These are phyloP conservation scores for Pythium chondricola DNA, from an alignment of 352 stramenopile genomes.

Conservation along the genomic window DNA sequence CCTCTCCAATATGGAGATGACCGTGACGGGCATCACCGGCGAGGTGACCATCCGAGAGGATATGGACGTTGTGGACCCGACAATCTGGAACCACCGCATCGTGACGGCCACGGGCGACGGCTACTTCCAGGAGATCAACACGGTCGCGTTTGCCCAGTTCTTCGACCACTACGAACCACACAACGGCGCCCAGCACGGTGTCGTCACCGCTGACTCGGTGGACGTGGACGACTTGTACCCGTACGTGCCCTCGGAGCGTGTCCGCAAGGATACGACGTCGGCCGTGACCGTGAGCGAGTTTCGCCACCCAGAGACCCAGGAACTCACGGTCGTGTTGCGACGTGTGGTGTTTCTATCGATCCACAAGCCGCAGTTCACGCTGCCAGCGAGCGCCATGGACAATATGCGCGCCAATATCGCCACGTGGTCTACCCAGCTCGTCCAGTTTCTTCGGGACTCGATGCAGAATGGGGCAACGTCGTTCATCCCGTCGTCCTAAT, in stretches of 20 bases:
- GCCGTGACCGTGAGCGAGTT: slow-evolving; percentile 13
- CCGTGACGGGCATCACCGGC: slow-evolving; percentile 40
- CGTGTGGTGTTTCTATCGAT: slow-evolving; percentile 7
- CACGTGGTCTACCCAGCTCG: slow-evolving; percentile 8
- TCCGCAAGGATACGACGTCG: slow-evolving; percentile 23
- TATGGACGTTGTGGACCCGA: slow-evolving; percentile 24
- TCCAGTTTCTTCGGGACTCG: slow-evolving; percentile 8
- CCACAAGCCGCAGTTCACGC: slow-evolving; percentile 8
- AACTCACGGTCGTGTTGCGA: slow-evolving; percentile 9
- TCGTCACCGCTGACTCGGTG: slow-evolving; percentile 29
- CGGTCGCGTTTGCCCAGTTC: slow-evolving; percentile 22
- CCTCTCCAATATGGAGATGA: slow-evolving; percentile 45
- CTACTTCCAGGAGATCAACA: slow-evolving; percentile 13
- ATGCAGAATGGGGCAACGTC: no score
- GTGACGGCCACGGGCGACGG: slow-evolving; percentile 19
- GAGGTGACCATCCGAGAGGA: slow-evolving; percentile 48
- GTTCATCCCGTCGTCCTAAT: no score
- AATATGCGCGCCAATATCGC: slow-evolving; percentile 5
- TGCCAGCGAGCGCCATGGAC: background rate
- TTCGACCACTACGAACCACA: slow-evolving; percentile 19
- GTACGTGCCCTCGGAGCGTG: slow-evolving; percentile 24
- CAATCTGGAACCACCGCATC: slow-evolving; percentile 36
- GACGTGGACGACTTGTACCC: slow-evolving; percentile 44
- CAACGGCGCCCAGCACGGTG: slow-evolving; percentile 16
- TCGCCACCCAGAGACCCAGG: background rate